These are phyloP conservation scores for Cryptococcus hybrid DNA, from an alignment of 1,284 basidiomycete genomes.

Conservation along the genomic window DNA sequence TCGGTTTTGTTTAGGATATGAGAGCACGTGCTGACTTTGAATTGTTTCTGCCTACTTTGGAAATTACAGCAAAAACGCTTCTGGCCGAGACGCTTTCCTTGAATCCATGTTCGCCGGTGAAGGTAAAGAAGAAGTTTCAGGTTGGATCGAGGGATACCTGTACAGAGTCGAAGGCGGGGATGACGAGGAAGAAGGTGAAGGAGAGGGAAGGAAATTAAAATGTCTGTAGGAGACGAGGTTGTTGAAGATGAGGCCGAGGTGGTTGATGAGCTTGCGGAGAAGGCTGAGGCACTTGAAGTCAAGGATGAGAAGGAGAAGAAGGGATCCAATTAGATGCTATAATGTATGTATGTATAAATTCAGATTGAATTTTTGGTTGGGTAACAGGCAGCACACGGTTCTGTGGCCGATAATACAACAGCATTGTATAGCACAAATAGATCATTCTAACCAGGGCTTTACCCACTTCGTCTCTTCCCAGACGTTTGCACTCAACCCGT, in stretches of 20 bases:
- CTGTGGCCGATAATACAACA: background rate
- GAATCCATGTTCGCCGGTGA: constrained; percentile 48
- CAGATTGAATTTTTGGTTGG: background rate
- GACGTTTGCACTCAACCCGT: constrained; percentile 47
- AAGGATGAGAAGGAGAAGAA: constrained; percentile 1
- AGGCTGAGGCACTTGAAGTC: constrained; percentile 22
- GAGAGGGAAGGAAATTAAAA: constrained; percentile 17
- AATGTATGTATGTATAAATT: constrained; percentile 6
- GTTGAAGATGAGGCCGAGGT: constrained; percentile 23
- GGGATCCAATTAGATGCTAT: background rate
- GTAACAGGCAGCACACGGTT: background rate
- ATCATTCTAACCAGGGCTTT: constrained; percentile 27
- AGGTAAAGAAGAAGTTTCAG: constrained; percentile 50
- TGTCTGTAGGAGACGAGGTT: constrained; percentile 21
- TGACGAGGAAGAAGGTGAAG: constrained; percentile 23
- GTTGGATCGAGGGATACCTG: constrained; percentile 50
- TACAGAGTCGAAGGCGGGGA: constrained; percentile 37
- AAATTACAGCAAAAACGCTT: constrained; percentile 39
- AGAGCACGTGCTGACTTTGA: background rate
- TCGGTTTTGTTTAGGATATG: background rate
- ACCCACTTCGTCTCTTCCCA: constrained; percentile 49
- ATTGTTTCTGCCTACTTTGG: background rate
- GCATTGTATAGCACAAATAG: background rate
- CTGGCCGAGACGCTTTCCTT: constrained; percentile 45
- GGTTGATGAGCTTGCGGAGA: constrained; percentile 27